Percentiles rank a stretch among this genome's conserved stretches.
Evolutionary conservation across 306 rosid genomes (phyloP).

Genomic region (Malus sylvestris): DNA sequence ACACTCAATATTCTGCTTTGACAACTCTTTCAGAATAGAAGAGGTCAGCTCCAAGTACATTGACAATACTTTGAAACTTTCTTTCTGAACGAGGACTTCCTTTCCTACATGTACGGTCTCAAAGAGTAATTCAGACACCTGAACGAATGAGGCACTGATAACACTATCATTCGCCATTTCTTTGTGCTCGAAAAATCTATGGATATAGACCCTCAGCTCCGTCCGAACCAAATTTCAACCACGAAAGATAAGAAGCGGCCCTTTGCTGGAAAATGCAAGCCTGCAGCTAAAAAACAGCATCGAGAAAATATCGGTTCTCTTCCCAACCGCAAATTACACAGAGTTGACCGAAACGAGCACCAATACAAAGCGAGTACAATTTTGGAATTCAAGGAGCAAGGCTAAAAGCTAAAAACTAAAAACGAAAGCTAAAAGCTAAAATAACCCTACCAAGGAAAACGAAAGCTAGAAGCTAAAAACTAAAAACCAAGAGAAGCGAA

Average conservation of each 20-base stretch:
- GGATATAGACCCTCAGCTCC: slow-evolving; percentile 1
- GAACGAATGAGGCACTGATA: slow-evolving; percentile 14
- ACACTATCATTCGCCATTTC: slow-evolving; percentile 33
- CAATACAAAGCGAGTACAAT: too few relatives aligned
- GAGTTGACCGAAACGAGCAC: too few relatives aligned
- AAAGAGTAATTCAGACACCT: slow-evolving; percentile 40
- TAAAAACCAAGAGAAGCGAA: too few relatives aligned
- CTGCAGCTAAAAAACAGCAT: neutral
- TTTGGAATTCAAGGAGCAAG: too few relatives aligned
- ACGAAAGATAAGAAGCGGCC: neutral
- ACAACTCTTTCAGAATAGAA: slow-evolving; percentile 27
- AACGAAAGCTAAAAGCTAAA: too few relatives aligned
- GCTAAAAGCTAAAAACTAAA: too few relatives aligned
- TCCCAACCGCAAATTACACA: too few relatives aligned
- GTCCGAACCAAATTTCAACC: slow-evolving; percentile 10
- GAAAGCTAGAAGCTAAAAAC: too few relatives aligned
- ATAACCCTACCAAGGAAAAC: too few relatives aligned
- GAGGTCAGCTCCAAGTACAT: slow-evolving; percentile 34
- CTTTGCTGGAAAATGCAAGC: neutral
- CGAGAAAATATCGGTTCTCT: neutral
- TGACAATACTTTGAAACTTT: slow-evolving; percentile 33
- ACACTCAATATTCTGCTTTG: slow-evolving; percentile 15
- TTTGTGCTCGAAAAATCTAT: neutral
- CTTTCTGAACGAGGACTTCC: slow-evolving; percentile 40
- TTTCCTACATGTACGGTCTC: slow-evolving; percentile 24